Evolutionary conservation across 257 asterid species (phyloP).

Genomic region (Datura wrightii): DNA sequence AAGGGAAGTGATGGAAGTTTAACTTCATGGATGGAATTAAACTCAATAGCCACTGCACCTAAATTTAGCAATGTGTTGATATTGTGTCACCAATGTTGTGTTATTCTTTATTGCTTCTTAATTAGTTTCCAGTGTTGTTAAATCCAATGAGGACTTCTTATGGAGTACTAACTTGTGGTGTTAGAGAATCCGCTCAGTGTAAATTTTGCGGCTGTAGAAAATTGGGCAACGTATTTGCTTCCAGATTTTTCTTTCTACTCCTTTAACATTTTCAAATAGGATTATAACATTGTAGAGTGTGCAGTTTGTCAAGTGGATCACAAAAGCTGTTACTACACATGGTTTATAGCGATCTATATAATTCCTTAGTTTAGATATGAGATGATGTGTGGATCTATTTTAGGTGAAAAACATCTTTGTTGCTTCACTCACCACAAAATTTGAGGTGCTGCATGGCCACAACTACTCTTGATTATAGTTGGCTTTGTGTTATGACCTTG

Average conservation of each 20-base stretch:
- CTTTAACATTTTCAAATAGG: not conserved
- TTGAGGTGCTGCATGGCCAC: not conserved
- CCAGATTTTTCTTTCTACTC: not conserved
- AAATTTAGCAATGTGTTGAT: not conserved
- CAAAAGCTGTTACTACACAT: not conserved
- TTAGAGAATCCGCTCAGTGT: not conserved
- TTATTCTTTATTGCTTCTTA: not conserved
- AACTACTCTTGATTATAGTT: constrained; percentile 4
- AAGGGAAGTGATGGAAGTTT: not conserved
- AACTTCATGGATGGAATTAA: not conserved
- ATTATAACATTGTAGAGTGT: not conserved
- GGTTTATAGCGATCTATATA: not conserved
- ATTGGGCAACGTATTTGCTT: not conserved
- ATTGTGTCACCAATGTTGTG: not conserved
- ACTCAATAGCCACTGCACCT: not conserved
- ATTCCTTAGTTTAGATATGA: not conserved
- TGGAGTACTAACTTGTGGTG: not conserved
- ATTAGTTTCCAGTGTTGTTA: not conserved
- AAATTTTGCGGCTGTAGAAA: not conserved
- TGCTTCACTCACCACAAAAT: not conserved
- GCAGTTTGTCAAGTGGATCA: not conserved
- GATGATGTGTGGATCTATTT: not conserved
- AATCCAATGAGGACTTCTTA: not conserved
- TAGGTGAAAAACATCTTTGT: not conserved
- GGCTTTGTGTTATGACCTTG: constrained; percentile 4